phyloP scores from a whole-genome alignment of 2,329 filamentous ascomycete genomes.

The Sporothrix globosa region DNA sequence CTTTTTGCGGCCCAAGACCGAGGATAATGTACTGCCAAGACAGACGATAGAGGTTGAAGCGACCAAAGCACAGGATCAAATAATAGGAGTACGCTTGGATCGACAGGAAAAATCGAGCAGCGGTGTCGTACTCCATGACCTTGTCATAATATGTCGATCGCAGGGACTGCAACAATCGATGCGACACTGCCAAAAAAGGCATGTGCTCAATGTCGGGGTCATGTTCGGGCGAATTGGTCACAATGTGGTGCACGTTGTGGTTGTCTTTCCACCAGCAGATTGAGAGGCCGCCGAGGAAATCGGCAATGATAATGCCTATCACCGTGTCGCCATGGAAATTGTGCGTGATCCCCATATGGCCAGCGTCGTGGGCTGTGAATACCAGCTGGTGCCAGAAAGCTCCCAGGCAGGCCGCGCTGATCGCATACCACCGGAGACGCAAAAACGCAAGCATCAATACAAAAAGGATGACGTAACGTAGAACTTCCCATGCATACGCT shows the following conservation, averaged over 20 bases:
- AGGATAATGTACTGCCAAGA: slow-evolving; percentile 77
- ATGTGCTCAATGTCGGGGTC: slow-evolving; percentile 94
- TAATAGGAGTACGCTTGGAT: slow-evolving; percentile 85
- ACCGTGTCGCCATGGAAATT: slow-evolving; percentile 79
- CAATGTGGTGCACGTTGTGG: slow-evolving; percentile 95
- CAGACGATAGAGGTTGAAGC: slow-evolving; percentile 84
- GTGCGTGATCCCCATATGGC: slow-evolving; percentile 97
- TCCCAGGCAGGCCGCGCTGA: slow-evolving; percentile 75
- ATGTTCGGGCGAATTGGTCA: slow-evolving; percentile 93
- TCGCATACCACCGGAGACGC: slow-evolving; percentile 65
- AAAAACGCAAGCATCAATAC: slow-evolving; percentile 64
- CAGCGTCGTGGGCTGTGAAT: slow-evolving; percentile 92
- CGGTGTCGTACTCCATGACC: slow-evolving; percentile 74
- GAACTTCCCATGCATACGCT: slow-evolving; percentile 74
- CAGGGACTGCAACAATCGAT: slow-evolving; percentile 73
- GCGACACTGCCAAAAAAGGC: slow-evolving; percentile 85
- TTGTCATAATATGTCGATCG: slow-evolving; percentile 82
- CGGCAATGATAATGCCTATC: slow-evolving; percentile 87
- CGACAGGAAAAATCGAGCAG: slow-evolving; percentile 70
- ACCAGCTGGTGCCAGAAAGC: slow-evolving; percentile 92
- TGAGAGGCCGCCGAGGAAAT: slow-evolving; percentile 86
- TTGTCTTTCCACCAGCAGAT: slow-evolving; percentile 97
- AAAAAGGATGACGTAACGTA: slow-evolving; percentile 72
- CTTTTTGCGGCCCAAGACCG: slow-evolving; percentile 71
- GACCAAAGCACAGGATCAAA: slow-evolving; percentile 74